phyloP scores from a whole-genome alignment of 805 yeast species.

The Kluyveromyces nonfermentans region DNA sequence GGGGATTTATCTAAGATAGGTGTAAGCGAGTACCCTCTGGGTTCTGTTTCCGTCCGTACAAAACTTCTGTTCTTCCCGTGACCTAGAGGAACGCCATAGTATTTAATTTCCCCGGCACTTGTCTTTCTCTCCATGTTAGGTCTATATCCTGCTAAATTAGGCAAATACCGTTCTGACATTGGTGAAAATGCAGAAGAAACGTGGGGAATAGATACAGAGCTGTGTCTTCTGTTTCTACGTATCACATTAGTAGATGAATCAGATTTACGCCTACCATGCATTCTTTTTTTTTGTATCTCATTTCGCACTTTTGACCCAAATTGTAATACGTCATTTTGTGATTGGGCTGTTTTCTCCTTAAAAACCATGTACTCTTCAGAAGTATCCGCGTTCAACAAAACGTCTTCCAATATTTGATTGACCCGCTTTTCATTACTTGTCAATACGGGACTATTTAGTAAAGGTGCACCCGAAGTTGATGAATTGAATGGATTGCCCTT shows the following conservation, averaged over 20 bases:
- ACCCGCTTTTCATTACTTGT: slow-evolving; percentile 7
- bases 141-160: slow-evolving; percentile 9
- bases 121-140: slow-evolving; percentile 12
- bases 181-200: slow-evolving; percentile 5
- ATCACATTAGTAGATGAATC: slow-evolving; percentile 7
- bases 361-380: slow-evolving; percentile 9
- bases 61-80: slow-evolving; percentile 1
- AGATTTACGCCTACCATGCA: slow-evolving; percentile 9
- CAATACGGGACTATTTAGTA: slow-evolving; percentile 13
- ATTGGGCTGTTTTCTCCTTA: slow-evolving; percentile 1
- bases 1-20: neutral
- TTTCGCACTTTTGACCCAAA: neutral
- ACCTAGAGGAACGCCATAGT: neutral
- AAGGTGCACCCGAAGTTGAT: slow-evolving; percentile 15
- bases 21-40: neutral
- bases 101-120: slow-evolving; percentile 15
- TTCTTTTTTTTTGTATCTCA: neutral
- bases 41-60: neutral
- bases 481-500: slow-evolving; percentile 25
- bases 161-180: slow-evolving; percentile 5
- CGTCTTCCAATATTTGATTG: slow-evolving; percentile 18
- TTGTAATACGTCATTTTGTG: neutral
- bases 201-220: slow-evolving; percentile 3
- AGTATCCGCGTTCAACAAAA: slow-evolving; percentile 20
- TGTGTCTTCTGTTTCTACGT: slow-evolving; percentile 1